phyloP scores from a whole-genome alignment of 208 protist species.

The Strigomonas culicis region DNA sequence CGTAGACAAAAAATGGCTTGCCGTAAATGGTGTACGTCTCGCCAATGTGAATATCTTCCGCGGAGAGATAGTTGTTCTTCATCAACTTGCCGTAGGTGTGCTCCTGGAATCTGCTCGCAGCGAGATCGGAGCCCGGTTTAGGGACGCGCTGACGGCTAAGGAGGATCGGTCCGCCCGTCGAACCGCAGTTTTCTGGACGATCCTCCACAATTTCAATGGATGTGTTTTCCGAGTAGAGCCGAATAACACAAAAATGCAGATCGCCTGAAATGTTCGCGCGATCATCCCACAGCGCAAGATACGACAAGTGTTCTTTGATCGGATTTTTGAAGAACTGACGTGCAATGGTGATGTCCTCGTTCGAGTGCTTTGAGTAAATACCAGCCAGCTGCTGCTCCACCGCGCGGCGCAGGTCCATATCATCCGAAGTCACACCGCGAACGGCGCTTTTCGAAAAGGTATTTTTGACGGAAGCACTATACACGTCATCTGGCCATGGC shows the following conservation, averaged over 20 bases:
- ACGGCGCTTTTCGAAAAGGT: conserved; percentile 22
- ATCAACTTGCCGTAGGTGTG: conserved; percentile 86
- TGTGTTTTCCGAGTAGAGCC: conserved; percentile 76
- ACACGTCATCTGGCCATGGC: conserved; percentile 46
- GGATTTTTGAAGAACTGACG: conserved; percentile 83
- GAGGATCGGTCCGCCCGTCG: conserved; percentile 55
- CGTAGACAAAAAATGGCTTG: conserved; percentile 84
- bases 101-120: conserved; percentile 62
- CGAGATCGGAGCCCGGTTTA: conserved; percentile 32
- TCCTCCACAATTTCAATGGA: conserved; percentile 74
- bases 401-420: conserved; percentile 83
- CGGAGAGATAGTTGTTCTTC: conserved; percentile 78
- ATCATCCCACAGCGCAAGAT: conserved; percentile 88
- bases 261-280: conserved; percentile 77
- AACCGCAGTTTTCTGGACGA: conserved; percentile 67
- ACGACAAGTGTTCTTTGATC: conserved; percentile 88
- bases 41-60: conserved; percentile 77
- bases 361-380: conserved; percentile 88
- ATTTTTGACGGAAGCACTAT: conserved; percentile 20
- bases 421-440: conserved; percentile 68
- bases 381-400: conserved; percentile 82
- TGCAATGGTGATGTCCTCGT: conserved; percentile 76
- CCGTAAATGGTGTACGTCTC: conserved; percentile 82
- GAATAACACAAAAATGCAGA: conserved; percentile 69
- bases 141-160: conserved; percentile 79